These are phyloP conservation scores for Aristolochia fimbriata DNA, from an alignment of 164 flowering plant genomes.

Conservation along the genomic window DNA sequence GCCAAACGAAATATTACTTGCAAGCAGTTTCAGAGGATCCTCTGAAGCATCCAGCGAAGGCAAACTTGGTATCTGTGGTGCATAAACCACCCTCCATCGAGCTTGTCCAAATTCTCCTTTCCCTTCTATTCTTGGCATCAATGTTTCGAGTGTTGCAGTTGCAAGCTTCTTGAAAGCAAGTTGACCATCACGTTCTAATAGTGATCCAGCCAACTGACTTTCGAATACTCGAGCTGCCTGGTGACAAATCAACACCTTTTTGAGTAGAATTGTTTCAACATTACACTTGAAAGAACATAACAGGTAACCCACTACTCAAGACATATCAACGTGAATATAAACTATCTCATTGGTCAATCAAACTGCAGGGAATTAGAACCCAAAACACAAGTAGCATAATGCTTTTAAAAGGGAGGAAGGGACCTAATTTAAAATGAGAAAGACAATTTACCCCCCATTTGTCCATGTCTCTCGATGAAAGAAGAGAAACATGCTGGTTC, in stretches of 20 bases:
- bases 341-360: no score
- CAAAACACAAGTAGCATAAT: no score
- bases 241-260: constrained; percentile 3
- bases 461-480: no score
- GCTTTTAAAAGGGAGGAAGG: no score
- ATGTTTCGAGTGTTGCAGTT: constrained; percentile 80
- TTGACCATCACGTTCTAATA: constrained; percentile 93
- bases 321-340: no score
- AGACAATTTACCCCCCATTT: no score
- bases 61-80: constrained; percentile 90
- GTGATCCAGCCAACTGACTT: constrained; percentile 87
- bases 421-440: no score
- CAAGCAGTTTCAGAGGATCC: constrained; percentile 87
- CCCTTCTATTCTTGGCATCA: constrained; percentile 98
- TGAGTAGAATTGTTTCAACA: no score
- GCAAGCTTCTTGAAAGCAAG: constrained; percentile 97
- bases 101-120: constrained; percentile 98
- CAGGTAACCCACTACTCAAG: no score
- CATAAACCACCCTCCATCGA: constrained; percentile 93
- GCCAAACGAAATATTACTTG: constrained; percentile 82
- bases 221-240: constrained; percentile 98
- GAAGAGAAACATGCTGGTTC: no score
- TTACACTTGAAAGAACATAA: no score
- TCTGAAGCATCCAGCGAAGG: constrained; percentile 75
- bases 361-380: no score